phyloP scores from a whole-genome alignment of 768 basidiomycete species.

The Scleroderma bovista region DNA sequence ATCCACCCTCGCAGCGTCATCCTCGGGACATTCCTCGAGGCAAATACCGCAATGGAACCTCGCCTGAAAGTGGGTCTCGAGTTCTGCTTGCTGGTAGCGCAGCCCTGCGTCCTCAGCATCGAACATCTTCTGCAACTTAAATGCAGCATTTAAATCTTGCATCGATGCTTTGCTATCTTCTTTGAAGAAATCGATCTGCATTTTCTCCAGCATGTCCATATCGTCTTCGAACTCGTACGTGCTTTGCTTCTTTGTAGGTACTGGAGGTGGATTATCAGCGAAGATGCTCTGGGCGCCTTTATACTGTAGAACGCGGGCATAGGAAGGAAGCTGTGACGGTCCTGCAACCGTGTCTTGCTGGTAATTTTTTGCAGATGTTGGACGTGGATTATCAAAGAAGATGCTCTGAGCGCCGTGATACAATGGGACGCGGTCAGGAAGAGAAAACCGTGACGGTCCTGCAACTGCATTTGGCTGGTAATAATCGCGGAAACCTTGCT shows the following conservation, averaged over 20 bases:
- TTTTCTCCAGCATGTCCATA: constrained; percentile 9
- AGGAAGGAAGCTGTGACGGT: no score
- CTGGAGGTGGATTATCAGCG: constrained; percentile 22
- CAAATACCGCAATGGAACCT: constrained; percentile 55
- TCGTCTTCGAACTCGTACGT: constrained; percentile 12
- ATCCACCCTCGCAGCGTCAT: constrained; percentile 37
- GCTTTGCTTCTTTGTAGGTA: constrained; percentile 1
- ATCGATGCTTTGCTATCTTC: constrained; percentile 2
- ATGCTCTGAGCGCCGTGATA: constrained; percentile 9
- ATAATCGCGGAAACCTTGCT: background rate
- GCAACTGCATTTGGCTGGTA: constrained; percentile 12
- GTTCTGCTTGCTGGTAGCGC: constrained; percentile 27
- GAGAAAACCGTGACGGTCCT: constrained; percentile 15
- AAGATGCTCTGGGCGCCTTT: no score
- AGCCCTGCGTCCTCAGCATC: constrained; percentile 38
- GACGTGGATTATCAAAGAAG: constrained; percentile 21
- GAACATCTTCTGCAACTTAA: constrained; percentile 30
- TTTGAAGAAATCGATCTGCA: constrained; percentile 10
- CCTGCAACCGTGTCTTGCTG: no score
- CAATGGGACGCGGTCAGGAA: background rate
- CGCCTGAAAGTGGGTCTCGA: constrained; percentile 24
- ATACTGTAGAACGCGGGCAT: no score
- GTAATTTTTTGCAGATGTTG: no score
- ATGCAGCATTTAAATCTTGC: constrained; percentile 16
- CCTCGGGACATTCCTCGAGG: constrained; percentile 42